phyloP scores from a whole-genome alignment of 768 basidiomycete genomes.

The Jaapia argillacea region DNA sequence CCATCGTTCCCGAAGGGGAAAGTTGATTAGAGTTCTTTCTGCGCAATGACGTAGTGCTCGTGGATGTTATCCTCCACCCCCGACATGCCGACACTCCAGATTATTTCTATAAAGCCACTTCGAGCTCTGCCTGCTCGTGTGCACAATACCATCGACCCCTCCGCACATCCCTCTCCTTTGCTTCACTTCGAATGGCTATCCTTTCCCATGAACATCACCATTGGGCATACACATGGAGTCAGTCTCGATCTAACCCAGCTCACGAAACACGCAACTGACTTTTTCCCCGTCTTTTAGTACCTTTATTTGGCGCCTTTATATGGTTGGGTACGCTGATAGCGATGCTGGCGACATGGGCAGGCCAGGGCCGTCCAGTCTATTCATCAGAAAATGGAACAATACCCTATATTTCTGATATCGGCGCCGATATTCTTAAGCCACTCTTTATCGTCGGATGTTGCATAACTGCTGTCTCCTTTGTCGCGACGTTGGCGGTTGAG shows the following conservation, averaged over 20 bases:
- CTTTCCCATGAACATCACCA: constrained; percentile 27
- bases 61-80: not conserved
- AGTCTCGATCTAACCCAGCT: too few species aligned
- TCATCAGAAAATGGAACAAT: constrained; percentile 44
- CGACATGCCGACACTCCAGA: not conserved
- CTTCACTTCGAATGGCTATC: constrained; percentile 6
- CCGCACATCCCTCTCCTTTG: not conserved
- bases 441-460: constrained; percentile 59
- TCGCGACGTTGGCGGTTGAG: constrained; percentile 50
- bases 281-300: too few species aligned
- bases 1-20: too few species aligned
- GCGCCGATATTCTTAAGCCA: constrained; percentile 66
- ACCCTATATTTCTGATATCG: constrained; percentile 73
- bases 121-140: not conserved
- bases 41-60: too few species aligned
- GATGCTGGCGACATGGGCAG: constrained; percentile 66
- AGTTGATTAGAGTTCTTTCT: too few species aligned
- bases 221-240: constrained; percentile 56
- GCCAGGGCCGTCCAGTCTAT: constrained; percentile 51
- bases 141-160: not conserved
- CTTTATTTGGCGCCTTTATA: constrained; percentile 44
- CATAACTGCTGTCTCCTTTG: constrained; percentile 53
- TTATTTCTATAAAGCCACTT: not conserved
- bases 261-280: too few species aligned
- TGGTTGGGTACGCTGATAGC: constrained; percentile 60